These are phyloP conservation scores for Corrigiola litoralis DNA, from an alignment of 179 eudicot species.

Conservation along the genomic window DNA sequence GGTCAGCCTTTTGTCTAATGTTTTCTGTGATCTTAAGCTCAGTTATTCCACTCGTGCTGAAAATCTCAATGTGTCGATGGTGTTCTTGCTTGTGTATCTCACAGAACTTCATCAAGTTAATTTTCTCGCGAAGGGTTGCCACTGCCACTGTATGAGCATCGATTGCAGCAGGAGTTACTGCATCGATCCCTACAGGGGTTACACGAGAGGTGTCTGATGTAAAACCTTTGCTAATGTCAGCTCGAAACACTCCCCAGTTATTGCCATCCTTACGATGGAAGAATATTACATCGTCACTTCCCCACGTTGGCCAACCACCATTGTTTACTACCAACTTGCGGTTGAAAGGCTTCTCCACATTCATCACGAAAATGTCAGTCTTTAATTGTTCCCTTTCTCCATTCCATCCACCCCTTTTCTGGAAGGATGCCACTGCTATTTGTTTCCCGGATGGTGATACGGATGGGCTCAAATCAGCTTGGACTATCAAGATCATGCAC, in stretches of 20 bases:
- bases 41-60: no score
- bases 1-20: no score
- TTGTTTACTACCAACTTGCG: background rate
- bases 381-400: slow-evolving; percentile 12
- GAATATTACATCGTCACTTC: slow-evolving; percentile 1
- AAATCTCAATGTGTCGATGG: slow-evolving; percentile 21
- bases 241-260: slow-evolving; percentile 10
- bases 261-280: slow-evolving; percentile 13
- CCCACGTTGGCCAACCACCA: slow-evolving; percentile 26
- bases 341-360: background rate
- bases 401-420: slow-evolving; percentile 11
- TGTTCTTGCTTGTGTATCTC: slow-evolving; percentile 6
- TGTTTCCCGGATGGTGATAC: slow-evolving; percentile 11
- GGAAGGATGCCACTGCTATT: slow-evolving; percentile 13
- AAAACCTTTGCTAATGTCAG: background rate
- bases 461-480: slow-evolving; percentile 5
- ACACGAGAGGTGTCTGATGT: background rate
- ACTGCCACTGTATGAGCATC: slow-evolving; percentile 8
- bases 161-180: slow-evolving; percentile 17
- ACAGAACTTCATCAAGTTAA: background rate
- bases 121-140: background rate
- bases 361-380: slow-evolving; percentile 4
- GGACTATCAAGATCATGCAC: background rate
- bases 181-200: slow-evolving; percentile 6
- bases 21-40: no score